Conservation (phyloP, 1,139 yeast genomes). For the Zhuliangozyma parablackwelliae region DNA sequence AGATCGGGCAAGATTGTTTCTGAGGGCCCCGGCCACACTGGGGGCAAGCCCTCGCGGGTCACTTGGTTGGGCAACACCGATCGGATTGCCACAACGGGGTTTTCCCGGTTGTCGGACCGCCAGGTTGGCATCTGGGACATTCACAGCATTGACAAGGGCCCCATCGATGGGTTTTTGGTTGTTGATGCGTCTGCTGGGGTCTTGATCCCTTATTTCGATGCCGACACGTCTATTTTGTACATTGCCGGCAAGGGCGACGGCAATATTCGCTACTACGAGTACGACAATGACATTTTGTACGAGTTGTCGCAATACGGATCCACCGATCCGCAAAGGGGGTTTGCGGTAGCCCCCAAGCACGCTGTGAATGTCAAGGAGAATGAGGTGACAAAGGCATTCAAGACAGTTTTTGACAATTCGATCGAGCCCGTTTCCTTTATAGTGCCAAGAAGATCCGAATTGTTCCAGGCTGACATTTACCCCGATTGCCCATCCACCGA, state of each 20-base stretch:
- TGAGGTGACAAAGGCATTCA: constrained; percentile 76
- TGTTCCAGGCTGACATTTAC: constrained; percentile 87
- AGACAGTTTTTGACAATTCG: constrained; percentile 75
- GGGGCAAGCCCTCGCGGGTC: constrained; percentile 86
- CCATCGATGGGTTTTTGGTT: constrained; percentile 80
- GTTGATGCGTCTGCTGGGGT: constrained; percentile 93
- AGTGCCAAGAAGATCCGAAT: constrained; percentile 91
- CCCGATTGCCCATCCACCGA: constrained; percentile 83
- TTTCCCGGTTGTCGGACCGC: constrained; percentile 87
- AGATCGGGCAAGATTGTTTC: constrained; percentile 67
- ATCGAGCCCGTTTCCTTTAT: constrained; percentile 88
- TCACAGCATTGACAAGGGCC: constrained; percentile 66
- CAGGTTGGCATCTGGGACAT: constrained; percentile 94
- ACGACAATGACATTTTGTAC: constrained; percentile 72
- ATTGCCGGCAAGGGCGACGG: constrained; percentile 99
- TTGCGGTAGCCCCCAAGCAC: constrained; percentile 83
- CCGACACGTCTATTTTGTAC: constrained; percentile 71
- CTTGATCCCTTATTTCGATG: constrained; percentile 85
- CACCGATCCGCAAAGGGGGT: constrained; percentile 92
- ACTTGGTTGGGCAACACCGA: constrained; percentile 87
- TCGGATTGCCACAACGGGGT: constrained; percentile 91
- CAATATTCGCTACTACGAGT: constrained; percentile 89
- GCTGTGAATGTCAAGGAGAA: constrained; percentile 75
- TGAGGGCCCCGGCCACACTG: constrained; percentile 88
- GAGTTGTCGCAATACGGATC: constrained; percentile 85